These are phyloP conservation scores for Verbascum thapsus DNA, from an alignment of 257 asterid species.

Conservation along the genomic window DNA sequence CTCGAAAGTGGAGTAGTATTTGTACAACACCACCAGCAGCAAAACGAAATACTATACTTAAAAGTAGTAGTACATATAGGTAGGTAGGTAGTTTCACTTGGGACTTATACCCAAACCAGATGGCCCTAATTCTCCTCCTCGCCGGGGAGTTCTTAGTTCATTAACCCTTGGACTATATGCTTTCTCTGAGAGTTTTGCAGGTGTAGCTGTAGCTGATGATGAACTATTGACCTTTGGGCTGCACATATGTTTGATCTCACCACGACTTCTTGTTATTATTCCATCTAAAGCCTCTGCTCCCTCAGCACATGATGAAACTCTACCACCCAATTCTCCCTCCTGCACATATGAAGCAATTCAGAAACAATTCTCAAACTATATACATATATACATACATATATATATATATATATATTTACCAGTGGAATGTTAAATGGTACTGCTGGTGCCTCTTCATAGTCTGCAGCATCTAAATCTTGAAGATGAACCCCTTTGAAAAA, in stretches of 20 bases:
- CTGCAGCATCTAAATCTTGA: slow-evolving; percentile 91
- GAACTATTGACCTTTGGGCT: slow-evolving; percentile 68
- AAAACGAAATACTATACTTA: slow-evolving; percentile 23
- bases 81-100: too few relatives aligned
- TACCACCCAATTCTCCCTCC: slow-evolving; percentile 65
- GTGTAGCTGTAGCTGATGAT: slow-evolving; percentile 63
- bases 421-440: slow-evolving; percentile 53
- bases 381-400: too few relatives aligned
- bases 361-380: too few relatives aligned
- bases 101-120: slow-evolving; percentile 65
- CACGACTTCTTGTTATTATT: slow-evolving; percentile 80
- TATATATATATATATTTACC: too few relatives aligned
- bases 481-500: slow-evolving; percentile 79
- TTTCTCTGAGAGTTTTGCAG: slow-evolving; percentile 49
- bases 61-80: too few relatives aligned
- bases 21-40: slow-evolving; percentile 23
- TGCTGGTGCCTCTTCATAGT: slow-evolving; percentile 80
- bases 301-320: slow-evolving; percentile 53
- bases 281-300: slow-evolving; percentile 79
- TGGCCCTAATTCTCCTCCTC: slow-evolving; percentile 52
- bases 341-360: slow-evolving; percentile 34
- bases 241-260: slow-evolving; percentile 66
- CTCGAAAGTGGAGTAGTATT: slow-evolving; percentile 21
- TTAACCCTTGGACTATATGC: slow-evolving; percentile 61
- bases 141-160: slow-evolving; percentile 53